These are phyloP conservation scores for Fistulinella cinereoalba DNA, from an alignment of 1,284 basidiomycete species.

Conservation along the genomic window DNA sequence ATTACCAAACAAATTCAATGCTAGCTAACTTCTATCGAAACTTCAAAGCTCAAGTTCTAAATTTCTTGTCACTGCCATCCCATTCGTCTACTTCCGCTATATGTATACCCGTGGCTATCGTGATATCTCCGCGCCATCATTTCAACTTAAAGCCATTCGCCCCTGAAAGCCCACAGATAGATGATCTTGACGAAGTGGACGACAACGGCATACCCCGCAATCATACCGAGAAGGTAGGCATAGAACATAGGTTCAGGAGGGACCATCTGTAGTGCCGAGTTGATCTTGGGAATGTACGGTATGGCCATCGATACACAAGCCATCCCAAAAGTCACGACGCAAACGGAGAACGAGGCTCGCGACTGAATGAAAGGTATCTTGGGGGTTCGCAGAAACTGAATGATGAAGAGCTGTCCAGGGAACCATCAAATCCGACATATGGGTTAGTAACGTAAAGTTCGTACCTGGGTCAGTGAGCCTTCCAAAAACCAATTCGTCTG, in stretches of 20 bases:
- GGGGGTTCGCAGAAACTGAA: constrained; percentile 31
- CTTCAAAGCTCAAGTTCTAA: too few species aligned
- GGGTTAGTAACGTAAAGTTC: neutral
- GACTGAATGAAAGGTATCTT: constrained; percentile 34
- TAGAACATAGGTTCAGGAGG: constrained; percentile 34
- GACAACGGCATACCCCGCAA: constrained; percentile 24
- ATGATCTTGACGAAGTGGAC: constrained; percentile 28
- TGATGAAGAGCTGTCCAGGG: constrained; percentile 31
- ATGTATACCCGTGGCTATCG: too few species aligned
- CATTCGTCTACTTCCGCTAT: neutral
- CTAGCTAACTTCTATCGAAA: too few species aligned
- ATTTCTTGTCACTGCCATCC: neutral
- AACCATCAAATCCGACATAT: constrained; percentile 1
- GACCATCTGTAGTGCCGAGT: constrained; percentile 27
- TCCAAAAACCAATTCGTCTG: constrained; percentile 35
- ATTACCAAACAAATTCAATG: too few species aligned
- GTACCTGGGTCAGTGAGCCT: constrained; percentile 33
- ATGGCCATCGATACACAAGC: constrained; percentile 34
- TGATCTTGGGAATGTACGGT: constrained; percentile 33
- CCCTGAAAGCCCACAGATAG: constrained; percentile 28
- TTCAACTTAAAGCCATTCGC: constrained; percentile 27
- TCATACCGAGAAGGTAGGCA: constrained; percentile 22
- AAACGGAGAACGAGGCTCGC: constrained; percentile 27
- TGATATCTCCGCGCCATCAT: neutral
- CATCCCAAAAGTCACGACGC: constrained; percentile 32